Evolutionary conservation across 495 filamentous ascomycete genomes (phyloP), one percentile per base, ranked within the genome.

Genomic region (Hypomontagnella submonticulosa): DNA sequence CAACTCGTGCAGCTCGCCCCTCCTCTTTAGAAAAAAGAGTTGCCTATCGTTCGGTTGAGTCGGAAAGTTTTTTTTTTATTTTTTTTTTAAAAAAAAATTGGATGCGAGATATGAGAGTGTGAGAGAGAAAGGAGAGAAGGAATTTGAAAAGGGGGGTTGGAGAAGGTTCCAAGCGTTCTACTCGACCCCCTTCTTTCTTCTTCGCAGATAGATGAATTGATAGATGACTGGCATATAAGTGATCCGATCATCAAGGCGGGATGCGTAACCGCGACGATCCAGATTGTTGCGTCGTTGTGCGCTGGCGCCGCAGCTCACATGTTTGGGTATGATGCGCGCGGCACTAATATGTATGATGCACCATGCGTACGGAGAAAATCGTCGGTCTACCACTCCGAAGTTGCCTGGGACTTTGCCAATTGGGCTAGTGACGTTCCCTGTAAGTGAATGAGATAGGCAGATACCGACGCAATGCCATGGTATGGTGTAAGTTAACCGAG

Each of bases 201-300:
- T 19, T 68, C 59, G 53, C 49, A 55, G 53, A 44, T 37, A 41
- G 63, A 67, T 61, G 63, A 61, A 57, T 43, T 11, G 46, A 44
- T 37, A 41, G 63, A 67, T 61, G 63, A 61, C 63, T 43, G 15
- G 46, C 37, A 58, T 49, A 32, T 49, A 32, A 58, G 44, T 63
- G 65, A 57, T 61, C 57, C 54, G 53, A 49, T 50, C 49, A 34
- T 30, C n/a, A 30, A 43, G 42, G 44, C 55, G 56, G 55, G 56
- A 61, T 64, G 49, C 50, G 66, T 64, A 61, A 64, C 66, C 44
- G 60, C 59, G 66, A 64, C 38, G 60, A 69, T 52, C 66, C 66
- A 57, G 43, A 64, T 51, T 55, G 34, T 36, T 56, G 49, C 50
- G 59, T 19, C 47, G 40, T 30, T 63, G 56, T 57, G 60, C 32